Evolutionary conservation across 2,329 filamentous ascomycete genomes (phyloP).

Genomic region (Stemphylium vesicarium): DNA sequence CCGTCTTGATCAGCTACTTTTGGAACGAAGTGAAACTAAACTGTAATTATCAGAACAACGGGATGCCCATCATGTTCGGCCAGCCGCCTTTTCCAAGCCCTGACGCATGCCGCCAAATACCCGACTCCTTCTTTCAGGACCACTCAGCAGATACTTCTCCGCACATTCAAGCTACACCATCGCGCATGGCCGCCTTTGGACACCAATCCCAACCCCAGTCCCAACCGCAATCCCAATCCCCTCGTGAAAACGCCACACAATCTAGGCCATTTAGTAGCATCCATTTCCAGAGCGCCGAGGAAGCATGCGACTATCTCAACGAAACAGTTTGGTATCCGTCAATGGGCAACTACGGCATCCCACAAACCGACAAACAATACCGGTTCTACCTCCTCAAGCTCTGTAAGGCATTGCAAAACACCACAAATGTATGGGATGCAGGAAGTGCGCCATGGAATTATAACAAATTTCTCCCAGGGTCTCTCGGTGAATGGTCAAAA

Average conservation of each 20-base stretch:
- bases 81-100: not conserved
- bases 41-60: not conserved
- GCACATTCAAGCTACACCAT: too few species aligned
- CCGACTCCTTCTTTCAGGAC: not conserved
- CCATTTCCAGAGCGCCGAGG: not conserved
- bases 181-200: not conserved
- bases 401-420: not conserved
- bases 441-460: not conserved
- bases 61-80: not conserved
- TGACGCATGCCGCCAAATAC: not conserved
- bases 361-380: not conserved
- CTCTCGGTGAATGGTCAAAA: conserved; percentile 2
- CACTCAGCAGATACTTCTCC: not conserved
- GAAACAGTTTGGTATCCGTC: not conserved
- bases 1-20: too few species aligned
- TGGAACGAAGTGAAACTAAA: not conserved
- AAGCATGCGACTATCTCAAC: not conserved
- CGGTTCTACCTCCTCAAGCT: not conserved
- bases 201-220: not conserved
- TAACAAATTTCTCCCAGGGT: not conserved
- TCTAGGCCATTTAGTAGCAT: not conserved
- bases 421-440: not conserved
- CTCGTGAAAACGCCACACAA: not conserved
- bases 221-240: not conserved
- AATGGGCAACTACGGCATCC: not conserved